These are phyloP conservation scores for Aspergillus mulundensis DNA, from an alignment of 495 filamentous ascomycete genomes.

Conservation along the genomic window DNA sequence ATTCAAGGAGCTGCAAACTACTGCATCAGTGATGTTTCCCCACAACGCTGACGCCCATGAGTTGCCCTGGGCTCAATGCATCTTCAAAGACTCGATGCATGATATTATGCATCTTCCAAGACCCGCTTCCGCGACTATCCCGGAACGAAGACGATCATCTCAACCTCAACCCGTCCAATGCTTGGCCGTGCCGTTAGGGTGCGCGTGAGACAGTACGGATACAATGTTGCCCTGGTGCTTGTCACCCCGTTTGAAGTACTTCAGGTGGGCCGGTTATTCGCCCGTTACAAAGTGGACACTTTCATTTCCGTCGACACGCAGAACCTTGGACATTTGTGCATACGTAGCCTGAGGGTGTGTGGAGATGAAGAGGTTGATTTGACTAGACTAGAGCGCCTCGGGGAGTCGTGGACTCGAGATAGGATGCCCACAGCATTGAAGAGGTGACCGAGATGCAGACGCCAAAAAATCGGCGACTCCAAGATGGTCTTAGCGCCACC, in stretches of 20 bases:
- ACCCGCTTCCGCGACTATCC: no score
- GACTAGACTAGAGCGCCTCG: not conserved
- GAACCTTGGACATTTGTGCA: not conserved
- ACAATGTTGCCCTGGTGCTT: not conserved
- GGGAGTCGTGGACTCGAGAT: not conserved
- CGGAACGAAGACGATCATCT: no score
- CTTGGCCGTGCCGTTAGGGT: no score
- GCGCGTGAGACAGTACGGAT: not conserved
- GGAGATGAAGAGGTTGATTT: not conserved
- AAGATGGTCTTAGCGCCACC: not conserved
- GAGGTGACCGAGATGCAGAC: not conserved
- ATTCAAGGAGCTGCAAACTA: no score
- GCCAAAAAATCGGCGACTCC: not conserved
- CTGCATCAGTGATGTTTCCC: no score
- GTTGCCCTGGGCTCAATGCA: no score
- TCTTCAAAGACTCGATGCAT: no score
- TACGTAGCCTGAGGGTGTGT: not conserved
- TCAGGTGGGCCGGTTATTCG: no score
- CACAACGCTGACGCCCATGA: no score
- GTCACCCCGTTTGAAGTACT: not conserved
- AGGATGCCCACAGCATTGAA: not conserved
- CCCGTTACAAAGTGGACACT: not conserved
- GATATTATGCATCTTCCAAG: no score
- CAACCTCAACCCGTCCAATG: not conserved
- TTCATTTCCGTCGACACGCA: not conserved